These are phyloP conservation scores for Keqinozyma sinolaborantium DNA, from an alignment of 1,139 yeast genomes.

Conservation along the genomic window DNA sequence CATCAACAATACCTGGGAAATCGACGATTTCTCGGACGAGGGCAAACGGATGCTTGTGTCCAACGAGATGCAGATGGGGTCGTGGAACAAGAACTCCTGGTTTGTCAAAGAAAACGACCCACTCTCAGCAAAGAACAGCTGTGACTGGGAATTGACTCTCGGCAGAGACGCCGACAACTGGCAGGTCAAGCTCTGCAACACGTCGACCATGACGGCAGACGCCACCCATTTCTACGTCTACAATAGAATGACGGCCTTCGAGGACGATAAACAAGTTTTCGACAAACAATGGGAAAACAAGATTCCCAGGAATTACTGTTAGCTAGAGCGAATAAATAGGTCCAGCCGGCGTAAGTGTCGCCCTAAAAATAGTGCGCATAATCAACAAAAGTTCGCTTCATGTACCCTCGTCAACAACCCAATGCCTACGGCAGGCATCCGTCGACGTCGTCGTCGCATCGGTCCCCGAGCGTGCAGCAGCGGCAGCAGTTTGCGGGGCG, in stretches of 20 bases:
- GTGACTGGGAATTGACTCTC: conserved; percentile 32
- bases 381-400: too few species aligned
- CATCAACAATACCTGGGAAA: conserved; percentile 19
- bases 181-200: conserved; percentile 24
- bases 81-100: conserved; percentile 31
- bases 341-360: too few species aligned
- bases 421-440: background rate
- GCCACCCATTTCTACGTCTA: conserved; percentile 14
- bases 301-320: conserved; percentile 5
- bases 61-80: conserved; percentile 25
- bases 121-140: conserved; percentile 26
- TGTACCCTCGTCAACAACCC: background rate
- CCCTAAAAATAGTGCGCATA: too few species aligned
- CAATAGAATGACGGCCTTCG: conserved; percentile 18
- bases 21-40: conserved; percentile 25
- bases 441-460: background rate
- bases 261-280: conserved; percentile 5
- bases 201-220: conserved; percentile 22
- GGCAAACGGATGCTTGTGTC: conserved; percentile 17
- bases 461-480: background rate
- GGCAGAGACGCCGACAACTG: conserved; percentile 27
- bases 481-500: background rate
- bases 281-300: conserved; percentile 6
- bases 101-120: conserved; percentile 25
- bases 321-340: background rate